These are phyloP conservation scores for Fusarium redolens DNA, from an alignment of 2,329 filamentous ascomycete species.

Conservation along the genomic window DNA sequence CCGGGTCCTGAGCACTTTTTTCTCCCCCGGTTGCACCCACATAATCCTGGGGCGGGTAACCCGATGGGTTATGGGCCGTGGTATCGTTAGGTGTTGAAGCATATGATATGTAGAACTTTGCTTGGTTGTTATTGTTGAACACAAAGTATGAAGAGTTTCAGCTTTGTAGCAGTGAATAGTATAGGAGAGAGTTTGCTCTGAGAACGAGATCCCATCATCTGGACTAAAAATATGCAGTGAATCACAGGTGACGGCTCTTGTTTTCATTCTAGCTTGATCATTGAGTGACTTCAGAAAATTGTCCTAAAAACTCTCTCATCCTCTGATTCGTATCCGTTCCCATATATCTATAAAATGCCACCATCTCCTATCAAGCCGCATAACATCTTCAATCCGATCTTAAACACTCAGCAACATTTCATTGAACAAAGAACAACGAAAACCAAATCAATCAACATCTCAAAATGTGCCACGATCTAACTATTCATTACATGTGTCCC, in stretches of 20 bases:
- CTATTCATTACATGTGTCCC: conserved; percentile 6
- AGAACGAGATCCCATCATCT: not conserved
- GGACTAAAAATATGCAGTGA: not conserved
- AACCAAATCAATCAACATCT: fast-evolving
- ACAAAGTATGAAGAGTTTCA: too few species aligned
- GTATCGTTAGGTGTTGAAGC: too few species aligned
- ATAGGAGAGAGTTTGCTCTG: not conserved
- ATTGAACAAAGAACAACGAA: too few species aligned
- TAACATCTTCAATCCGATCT: fast-evolving
- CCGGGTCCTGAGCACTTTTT: not conserved
- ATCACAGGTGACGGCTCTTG: too few species aligned
- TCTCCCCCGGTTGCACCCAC: not conserved
- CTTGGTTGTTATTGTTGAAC: too few species aligned
- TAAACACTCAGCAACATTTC: fast-evolving
- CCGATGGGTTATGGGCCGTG: not conserved
- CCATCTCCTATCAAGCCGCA: not conserved
- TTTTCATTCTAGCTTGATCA: fast-evolving
- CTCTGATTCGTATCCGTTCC: fast-evolving
- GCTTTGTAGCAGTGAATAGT: not conserved
- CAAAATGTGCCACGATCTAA: conserved; percentile 10
- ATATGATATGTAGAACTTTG: too few species aligned
- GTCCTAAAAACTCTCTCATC: not conserved
- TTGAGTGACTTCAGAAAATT: not conserved
- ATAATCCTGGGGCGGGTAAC: not conserved
- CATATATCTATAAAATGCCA: not conserved